phyloP scores from a whole-genome alignment of 140 eudicot species.

The Bidens hawaiensis region DNA sequence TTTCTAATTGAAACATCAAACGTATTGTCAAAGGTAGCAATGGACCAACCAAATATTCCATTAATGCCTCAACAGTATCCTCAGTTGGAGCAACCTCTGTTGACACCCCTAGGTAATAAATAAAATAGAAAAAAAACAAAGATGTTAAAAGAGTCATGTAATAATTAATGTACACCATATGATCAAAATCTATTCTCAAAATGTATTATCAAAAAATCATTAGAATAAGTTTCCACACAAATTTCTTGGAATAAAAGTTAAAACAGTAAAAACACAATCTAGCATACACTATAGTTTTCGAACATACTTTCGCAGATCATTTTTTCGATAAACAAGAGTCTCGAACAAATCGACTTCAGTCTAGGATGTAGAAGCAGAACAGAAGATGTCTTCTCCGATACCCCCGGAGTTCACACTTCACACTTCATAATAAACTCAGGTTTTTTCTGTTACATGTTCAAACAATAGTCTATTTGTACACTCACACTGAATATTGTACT shows the following conservation, averaged over 20 bases:
- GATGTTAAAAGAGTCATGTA: not conserved
- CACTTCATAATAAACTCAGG: no score
- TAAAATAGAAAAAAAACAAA: not conserved
- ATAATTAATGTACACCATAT: no score
- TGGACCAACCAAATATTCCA: constrained; percentile 71
- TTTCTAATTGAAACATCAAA: constrained; percentile 15
- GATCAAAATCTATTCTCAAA: not conserved
- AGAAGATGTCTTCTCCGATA: not conserved
- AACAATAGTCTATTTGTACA: no score
- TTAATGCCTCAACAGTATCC: constrained; percentile 51
- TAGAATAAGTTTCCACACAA: not conserved
- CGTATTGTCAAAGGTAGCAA: constrained; percentile 46
- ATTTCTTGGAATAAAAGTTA: not conserved
- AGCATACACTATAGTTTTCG: no score
- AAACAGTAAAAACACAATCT: constrained; percentile 1
- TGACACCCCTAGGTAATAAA: constrained; percentile 17
- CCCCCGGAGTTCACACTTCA: constrained; percentile 6
- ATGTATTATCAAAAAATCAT: no score
- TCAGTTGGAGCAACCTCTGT: constrained; percentile 44
- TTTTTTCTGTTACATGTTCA: no score
- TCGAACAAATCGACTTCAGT: no score
- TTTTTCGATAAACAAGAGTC: constrained; percentile 12
- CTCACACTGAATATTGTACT: no score
- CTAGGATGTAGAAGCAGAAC: not conserved
- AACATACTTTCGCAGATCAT: constrained; percentile 17